Base-by-base conservation (phyloP, 2,329 filamentous ascomycete genomes). In the Rhinocladiella mackenziei region DNA sequence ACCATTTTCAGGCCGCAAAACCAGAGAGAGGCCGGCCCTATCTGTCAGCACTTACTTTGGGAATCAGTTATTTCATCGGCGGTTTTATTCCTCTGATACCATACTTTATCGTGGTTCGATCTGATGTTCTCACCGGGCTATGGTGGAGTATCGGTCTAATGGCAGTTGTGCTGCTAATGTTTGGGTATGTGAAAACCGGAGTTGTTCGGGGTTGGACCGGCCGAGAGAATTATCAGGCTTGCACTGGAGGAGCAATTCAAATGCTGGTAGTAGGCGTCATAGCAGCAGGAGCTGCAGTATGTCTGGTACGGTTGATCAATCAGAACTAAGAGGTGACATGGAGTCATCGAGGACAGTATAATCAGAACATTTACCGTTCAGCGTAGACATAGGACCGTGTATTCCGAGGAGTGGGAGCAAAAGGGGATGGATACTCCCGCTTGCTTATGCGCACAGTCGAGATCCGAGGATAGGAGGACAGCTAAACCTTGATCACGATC, bases 211-310 rank as follows among this genome's bases (percentile, higher is more conserved):
- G 70, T 19, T 71, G 67, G 69, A 50, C 48, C 25, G 67, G 67
- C 1, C 54, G 54, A 29, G 63, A 65, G 3, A 78, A 74, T 53
- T 67, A 76, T 54, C 53, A 67, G 25, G 73, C 75, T 1, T 78
- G 77, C 7, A 55, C 78, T 10, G 74, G 72, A 64, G 80, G 80
- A 5, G 80, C 80, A 0, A 37, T 80, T 19, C 78, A 84, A 64
- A 86, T 83, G 61, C 64, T 83, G 32, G 57, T 81, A 14, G 75
- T 85, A 32, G 82, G 82, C 20, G 76, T 79, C 10, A 52, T 83
- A 43, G 82, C 82, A 4, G 82, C 82, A 1, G 81, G 76, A 1
- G 79, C 80, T 6, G 81, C 81, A 15, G 83, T 84, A 62, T 72
- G 65, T 3, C 74, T 84, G 43, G 46, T 53, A 13, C 36, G 48